Evolutionary conservation across 345 rosid species (phyloP).

Genomic region (Citrus mangshanensis): DNA sequence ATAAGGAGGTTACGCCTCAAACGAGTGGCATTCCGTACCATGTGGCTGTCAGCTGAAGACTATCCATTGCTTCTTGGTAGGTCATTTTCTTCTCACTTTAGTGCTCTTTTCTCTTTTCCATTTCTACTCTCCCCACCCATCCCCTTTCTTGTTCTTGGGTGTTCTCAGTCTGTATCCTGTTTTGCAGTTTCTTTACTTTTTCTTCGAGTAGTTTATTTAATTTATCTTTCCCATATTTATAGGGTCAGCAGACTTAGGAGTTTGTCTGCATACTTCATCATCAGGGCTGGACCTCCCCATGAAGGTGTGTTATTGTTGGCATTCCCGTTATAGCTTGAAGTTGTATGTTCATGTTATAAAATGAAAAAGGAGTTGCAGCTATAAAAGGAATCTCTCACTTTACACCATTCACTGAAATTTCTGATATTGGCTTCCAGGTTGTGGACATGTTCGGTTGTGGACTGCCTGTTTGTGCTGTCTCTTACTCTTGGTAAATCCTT

Average conservation of each 20-base stretch:
- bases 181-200: not conserved
- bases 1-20: slow-evolving; percentile 70
- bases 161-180: not conserved
- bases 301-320: slow-evolving; percentile 49
- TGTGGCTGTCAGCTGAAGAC: slow-evolving; percentile 97
- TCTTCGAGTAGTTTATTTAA: not conserved
- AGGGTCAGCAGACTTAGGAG: slow-evolving; percentile 73
- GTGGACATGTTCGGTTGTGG: slow-evolving; percentile 99
- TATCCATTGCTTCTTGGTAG: slow-evolving; percentile 87
- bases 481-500: slow-evolving; percentile 79
- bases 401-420: not conserved
- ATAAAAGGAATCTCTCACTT: not conserved
- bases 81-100: not conserved
- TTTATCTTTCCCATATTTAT: slow-evolving; percentile 3
- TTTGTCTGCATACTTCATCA: slow-evolving; percentile 96
- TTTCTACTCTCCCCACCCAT: not conserved
- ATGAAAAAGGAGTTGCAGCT: not conserved
- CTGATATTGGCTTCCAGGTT: slow-evolving; percentile 47
- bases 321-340: not conserved
- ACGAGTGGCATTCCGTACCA: slow-evolving; percentile 89
- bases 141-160: not conserved
- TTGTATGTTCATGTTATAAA: not conserved
- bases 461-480: slow-evolving; percentile 90
- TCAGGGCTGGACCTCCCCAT: slow-evolving; percentile 97
- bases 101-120: not conserved